These are phyloP conservation scores for Jatropha multifida DNA, from an alignment of 441 rosid genomes.

Conservation along the genomic window DNA sequence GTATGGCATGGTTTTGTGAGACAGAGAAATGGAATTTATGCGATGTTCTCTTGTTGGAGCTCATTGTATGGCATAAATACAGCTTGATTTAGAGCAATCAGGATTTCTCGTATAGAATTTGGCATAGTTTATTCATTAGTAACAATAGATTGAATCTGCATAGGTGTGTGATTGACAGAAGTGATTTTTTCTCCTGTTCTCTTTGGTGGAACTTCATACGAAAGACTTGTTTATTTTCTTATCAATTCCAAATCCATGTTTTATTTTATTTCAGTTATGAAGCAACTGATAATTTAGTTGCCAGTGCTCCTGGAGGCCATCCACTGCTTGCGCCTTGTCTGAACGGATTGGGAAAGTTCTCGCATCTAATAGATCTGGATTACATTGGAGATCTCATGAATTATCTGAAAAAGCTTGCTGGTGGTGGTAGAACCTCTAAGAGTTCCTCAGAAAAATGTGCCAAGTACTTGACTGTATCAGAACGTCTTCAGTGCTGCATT, in stretches of 20 bases:
- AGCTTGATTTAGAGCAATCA: background rate
- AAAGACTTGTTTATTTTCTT: background rate
- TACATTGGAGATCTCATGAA: constrained; percentile 92
- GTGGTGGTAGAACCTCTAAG: constrained; percentile 41
- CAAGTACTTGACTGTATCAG: constrained; percentile 56
- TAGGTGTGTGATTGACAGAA: background rate
- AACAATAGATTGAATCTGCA: background rate
- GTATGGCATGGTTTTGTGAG: background rate
- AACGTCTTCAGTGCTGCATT: constrained; percentile 85
- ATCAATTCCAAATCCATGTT: background rate
- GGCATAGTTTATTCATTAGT: background rate
- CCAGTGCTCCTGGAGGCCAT: constrained; percentile 44
- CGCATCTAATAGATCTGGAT: constrained; percentile 82
- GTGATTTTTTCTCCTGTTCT: background rate
- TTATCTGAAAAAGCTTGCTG: constrained; percentile 82
- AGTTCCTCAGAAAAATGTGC: constrained; percentile 38
- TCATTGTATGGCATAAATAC: background rate
- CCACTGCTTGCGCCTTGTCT: constrained; percentile 84
- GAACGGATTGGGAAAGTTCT: constrained; percentile 82
- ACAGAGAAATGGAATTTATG: background rate
- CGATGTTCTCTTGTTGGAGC: too few species aligned
- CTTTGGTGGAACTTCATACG: background rate
- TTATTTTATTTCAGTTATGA: constrained; percentile 47
- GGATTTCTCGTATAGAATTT: background rate
- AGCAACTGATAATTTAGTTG: constrained; percentile 34